Base-by-base conservation (phyloP, 495 filamentous ascomycete species). In the Aspergillus avenaceus region DNA sequence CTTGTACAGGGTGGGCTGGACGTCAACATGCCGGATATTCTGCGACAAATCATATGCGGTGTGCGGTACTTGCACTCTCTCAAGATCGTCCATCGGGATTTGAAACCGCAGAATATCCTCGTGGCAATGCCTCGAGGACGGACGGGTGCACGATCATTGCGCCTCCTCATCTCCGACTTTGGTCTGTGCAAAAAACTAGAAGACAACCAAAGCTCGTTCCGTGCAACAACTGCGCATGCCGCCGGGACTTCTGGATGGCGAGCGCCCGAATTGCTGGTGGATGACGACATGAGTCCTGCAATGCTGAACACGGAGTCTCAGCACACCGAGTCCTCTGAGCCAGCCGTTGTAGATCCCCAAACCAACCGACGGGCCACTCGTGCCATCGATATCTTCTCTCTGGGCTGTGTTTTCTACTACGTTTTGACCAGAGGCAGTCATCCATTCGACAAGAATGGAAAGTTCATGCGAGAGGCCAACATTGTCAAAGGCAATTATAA, bases 171-270 rank as follows among this genome's bases (percentile, higher is more conserved):
- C 27, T 97, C 95, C 1, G 93, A 97, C 68, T 98, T 98, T 65
- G 93, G 93, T 11, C 80, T 98, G 16, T 97, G 93, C 68, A 97
- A 97, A 77, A 97, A 96, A 61, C 71, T 98, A n/a, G 93, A 97
- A 48, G 90, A 87, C 47, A 91, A 95, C 38, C 89, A 91, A 59
- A 96, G 90, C 42, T 97, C 93, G 0, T 91, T 97, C 65, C 85
- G 91, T 16, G 89, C 91, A 7, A 95, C 93, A 4, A 97, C 92
- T 2, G 90, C 90, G 9, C 91, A 96, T 59, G 91, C 91, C 12
- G 89, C 90, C 26, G 93, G 93, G 19, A 98, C 93, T 1, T 87
- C 87, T 26, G 93, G 93, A 23, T 98, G 93, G 93, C 87, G 92
- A 32, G 93, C 93, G 2, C 93, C 95, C 0, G 93, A 98, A 65